Conservation (phyloP, 2,329 filamentous ascomycete genomes). For the Neofusicoccum parvum region DNA sequence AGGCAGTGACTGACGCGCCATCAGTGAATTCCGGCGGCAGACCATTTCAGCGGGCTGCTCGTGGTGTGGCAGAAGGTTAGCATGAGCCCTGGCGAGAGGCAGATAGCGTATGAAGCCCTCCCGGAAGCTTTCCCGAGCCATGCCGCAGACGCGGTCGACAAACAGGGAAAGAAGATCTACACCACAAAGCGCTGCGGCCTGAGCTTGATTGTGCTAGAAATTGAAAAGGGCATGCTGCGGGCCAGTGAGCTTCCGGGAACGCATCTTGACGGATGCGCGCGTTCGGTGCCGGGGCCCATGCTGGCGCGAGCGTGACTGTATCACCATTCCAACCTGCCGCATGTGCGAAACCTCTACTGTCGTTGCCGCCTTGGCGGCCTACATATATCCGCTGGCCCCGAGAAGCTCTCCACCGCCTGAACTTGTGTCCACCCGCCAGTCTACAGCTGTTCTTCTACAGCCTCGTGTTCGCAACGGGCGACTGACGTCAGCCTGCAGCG, state of each 20-base stretch:
- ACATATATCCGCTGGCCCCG: not conserved
- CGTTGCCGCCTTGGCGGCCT: not conserved
- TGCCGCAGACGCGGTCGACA: not conserved
- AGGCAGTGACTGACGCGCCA: too few relatives aligned
- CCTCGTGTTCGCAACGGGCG: not conserved
- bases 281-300: not conserved
- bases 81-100: not conserved
- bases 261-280: not conserved
- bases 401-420: not conserved
- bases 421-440: not conserved
- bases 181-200: not conserved
- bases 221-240: not conserved
- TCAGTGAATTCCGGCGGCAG: too few relatives aligned
- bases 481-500: too few relatives aligned
- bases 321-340: not conserved
- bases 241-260: not conserved
- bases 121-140: not conserved
- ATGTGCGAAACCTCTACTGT: not conserved
- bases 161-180: slow-evolving; percentile 1
- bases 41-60: not conserved
- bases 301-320: not conserved
- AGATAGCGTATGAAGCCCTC: not conserved
- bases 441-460: not conserved
- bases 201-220: not conserved
- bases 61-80: not conserved